These are phyloP conservation scores for Lunularia cruciata DNA, from an alignment of 225 moss, liverwort and hornwort species.

Conservation along the genomic window DNA sequence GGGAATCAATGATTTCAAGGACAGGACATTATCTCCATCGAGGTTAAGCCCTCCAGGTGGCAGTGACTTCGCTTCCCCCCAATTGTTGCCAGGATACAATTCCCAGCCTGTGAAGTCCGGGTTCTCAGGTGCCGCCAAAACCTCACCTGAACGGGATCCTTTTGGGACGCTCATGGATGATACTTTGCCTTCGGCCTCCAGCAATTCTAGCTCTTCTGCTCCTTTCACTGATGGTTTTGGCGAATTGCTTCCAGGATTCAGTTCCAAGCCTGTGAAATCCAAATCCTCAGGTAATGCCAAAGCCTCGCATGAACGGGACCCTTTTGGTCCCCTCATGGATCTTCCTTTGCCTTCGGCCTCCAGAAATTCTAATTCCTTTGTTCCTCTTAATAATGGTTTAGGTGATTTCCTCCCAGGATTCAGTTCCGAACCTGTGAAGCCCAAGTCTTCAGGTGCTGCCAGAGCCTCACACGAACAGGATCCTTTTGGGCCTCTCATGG, in stretches of 20 bases:
- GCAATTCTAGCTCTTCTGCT: slow-evolving; percentile 35
- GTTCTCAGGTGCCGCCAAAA: slow-evolving; percentile 27
- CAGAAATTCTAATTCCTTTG: no score
- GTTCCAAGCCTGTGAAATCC: no score
- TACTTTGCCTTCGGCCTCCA: slow-evolving; percentile 25
- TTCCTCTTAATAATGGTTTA: no score
- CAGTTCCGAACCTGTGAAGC: slow-evolving; percentile 37
- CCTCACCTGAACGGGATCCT: slow-evolving; percentile 33
- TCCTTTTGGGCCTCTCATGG: slow-evolving; percentile 38
- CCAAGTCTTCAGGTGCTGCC: slow-evolving; percentile 32
- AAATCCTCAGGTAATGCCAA: no score
- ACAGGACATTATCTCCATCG: slow-evolving; percentile 31
- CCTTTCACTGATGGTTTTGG: no score
- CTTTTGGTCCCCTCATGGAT: no score
- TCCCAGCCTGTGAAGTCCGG: slow-evolving; percentile 37
- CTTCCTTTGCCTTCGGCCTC: no score
- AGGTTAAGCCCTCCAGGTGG: slow-evolving; percentile 45
- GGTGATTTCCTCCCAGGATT: no score
- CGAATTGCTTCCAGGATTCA: no score
- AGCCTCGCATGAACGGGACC: no score
- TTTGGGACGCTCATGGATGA: slow-evolving; percentile 37
- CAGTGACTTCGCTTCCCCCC: slow-evolving; percentile 29
- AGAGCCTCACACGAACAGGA: slow-evolving; percentile 26
- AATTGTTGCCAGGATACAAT: slow-evolving; percentile 47
- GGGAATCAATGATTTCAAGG: slow-evolving; percentile 53